Evolutionary conservation across 352 stramenopile species (phyloP).

Genomic region (Globisporangium yorkense): DNA sequence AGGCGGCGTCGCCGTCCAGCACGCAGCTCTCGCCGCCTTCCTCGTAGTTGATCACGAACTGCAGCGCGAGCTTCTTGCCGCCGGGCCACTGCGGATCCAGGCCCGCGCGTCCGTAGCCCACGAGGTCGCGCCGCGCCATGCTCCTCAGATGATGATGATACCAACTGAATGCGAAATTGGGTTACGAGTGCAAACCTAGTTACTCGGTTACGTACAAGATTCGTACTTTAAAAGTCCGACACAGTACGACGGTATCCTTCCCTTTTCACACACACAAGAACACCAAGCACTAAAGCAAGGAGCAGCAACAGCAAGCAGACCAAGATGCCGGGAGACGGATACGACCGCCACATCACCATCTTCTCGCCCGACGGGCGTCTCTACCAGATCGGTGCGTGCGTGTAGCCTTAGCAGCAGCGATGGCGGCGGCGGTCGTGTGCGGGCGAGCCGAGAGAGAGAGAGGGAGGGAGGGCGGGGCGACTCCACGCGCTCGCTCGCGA

Average conservation of each 20-base stretch:
- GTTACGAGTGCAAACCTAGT: too few species aligned
- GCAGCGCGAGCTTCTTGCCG: constrained; percentile 82
- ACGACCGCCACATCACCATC: constrained; percentile 96
- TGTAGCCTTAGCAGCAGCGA: too few species aligned
- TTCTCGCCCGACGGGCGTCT: constrained; percentile 98
- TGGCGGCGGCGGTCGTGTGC: too few species aligned
- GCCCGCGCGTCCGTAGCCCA: constrained; percentile 80
- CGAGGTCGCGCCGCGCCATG: constrained; percentile 55
- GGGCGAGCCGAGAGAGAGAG: too few species aligned
- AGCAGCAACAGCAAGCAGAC: neutral
- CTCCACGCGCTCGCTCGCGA: neutral
- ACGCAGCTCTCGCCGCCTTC: constrained; percentile 94
- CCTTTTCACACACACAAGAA: neutral
- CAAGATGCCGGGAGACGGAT: constrained; percentile 83
- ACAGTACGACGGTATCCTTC: constrained; percentile 8
- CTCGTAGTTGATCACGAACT: constrained; percentile 98
- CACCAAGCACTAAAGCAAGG: neutral
- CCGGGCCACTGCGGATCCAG: constrained; percentile 79
- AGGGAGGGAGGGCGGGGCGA: too few species aligned
- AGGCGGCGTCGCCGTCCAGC: constrained; percentile 85
- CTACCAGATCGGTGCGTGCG: constrained; percentile 93
- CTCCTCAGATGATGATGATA: neutral
- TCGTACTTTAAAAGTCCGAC: constrained; percentile 7
- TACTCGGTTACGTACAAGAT: neutral
- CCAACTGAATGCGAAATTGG: too few species aligned